Conservation (phyloP, 257 asterid genomes). For the Solanum tacnaense region DNA sequence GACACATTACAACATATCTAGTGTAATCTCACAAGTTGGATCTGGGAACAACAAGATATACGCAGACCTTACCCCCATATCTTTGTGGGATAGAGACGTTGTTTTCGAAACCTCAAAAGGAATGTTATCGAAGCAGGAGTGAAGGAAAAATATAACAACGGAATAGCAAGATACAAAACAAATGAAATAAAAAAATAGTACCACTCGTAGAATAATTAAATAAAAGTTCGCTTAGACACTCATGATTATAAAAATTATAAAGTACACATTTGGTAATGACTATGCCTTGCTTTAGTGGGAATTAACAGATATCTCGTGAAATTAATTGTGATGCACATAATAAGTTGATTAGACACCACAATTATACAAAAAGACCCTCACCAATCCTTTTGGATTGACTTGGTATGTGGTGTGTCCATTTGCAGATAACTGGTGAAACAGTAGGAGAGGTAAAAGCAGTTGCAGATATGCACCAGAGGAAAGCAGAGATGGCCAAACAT, state of each 20-base stretch:
- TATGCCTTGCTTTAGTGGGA: neutral
- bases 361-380: neutral
- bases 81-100: neutral
- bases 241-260: neutral
- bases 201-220: neutral
- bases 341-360: neutral
- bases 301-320: neutral
- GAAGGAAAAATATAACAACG: neutral
- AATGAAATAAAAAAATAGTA: too few species aligned
- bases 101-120: neutral
- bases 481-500: constrained; percentile 32
- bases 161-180: too few species aligned
- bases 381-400: neutral
- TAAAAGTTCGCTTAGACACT: neutral
- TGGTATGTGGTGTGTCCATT: neutral
- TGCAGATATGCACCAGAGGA: constrained; percentile 34
- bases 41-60: neutral
- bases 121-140: neutral
- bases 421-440: constrained; percentile 29
- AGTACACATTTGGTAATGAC: neutral
- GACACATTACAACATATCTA: neutral
- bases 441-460: constrained; percentile 37
- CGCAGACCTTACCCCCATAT: neutral
- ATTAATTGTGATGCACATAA: neutral
- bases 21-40: neutral